A percentile compares a stretch with the other conserved stretches of the same genome.
These are phyloP conservation scores for Daldinia vernicosa DNA, from an alignment of 495 filamentous ascomycete species.

Conservation along the genomic window DNA sequence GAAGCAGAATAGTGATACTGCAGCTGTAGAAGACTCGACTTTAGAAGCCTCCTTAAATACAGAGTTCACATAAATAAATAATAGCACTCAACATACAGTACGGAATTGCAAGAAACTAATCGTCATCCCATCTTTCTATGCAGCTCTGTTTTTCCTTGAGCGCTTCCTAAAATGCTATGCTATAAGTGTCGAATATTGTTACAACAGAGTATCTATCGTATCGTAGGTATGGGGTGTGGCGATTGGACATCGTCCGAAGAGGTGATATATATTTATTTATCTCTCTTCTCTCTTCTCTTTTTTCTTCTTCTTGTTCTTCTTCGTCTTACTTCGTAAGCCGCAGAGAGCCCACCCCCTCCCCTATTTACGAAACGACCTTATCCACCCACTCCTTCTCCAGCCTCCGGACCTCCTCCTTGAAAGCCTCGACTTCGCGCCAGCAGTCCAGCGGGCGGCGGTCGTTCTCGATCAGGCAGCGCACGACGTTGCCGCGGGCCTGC, in stretches of 20 bases:
- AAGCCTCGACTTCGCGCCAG: slow-evolving; percentile 91
- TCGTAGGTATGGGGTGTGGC: neutral
- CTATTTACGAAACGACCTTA: slow-evolving; percentile 69
- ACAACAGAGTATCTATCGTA: slow-evolving; percentile 29
- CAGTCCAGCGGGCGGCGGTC: slow-evolving; percentile 93
- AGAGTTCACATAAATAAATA: slow-evolving; percentile 43
- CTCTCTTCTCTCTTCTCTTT: neutral
- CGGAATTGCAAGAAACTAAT: neutral
- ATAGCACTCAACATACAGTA: neutral
- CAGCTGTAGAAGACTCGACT: slow-evolving; percentile 26
- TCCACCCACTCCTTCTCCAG: slow-evolving; percentile 89
- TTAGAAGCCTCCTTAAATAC: slow-evolving; percentile 36
- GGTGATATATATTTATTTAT: neutral
- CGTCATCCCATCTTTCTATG: slow-evolving; percentile 38
- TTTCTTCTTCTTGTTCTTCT: neutral
- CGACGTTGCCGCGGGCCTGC: slow-evolving; percentile 77
- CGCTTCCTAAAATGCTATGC: slow-evolving; percentile 41
- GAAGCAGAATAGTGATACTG: slow-evolving; percentile 3
- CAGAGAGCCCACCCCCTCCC: neutral
- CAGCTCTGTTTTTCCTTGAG: slow-evolving; percentile 32
- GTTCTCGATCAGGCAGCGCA: slow-evolving; percentile 83
- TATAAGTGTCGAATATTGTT: slow-evolving; percentile 42
- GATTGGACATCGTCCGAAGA: neutral
- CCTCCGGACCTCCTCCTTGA: slow-evolving; percentile 84
- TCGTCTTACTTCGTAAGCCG: too few relatives aligned